Percentiles rank a stretch among this genome's conserved stretches.
These are phyloP conservation scores for Leccinum uliginosum DNA, from an alignment of 768 basidiomycete genomes.

Conservation along the genomic window DNA sequence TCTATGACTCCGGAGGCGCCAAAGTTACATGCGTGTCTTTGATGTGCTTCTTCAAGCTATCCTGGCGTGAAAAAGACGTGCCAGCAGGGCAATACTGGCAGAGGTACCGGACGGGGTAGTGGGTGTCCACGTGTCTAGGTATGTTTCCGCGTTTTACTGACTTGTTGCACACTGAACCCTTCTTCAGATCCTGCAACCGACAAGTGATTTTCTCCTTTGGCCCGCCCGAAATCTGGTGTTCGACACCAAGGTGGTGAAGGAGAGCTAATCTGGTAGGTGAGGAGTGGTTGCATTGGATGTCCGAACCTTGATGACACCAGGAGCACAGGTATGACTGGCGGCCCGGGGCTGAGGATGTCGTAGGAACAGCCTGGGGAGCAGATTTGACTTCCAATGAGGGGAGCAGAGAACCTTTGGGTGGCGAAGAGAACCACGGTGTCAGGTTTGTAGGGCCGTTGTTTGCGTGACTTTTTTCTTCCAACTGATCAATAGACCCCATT, in stretches of 20 bases:
- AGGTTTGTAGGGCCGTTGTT: neutral
- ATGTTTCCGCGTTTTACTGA: constrained; percentile 9
- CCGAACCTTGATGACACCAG: constrained; percentile 9
- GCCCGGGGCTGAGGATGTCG: neutral
- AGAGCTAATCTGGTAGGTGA: constrained; percentile 1
- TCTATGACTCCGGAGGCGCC: neutral
- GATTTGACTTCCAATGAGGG: neutral
- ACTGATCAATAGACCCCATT: neutral
- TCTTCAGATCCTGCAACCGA: constrained; percentile 5
- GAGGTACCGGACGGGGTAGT: constrained; percentile 13
- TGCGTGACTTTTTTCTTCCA: neutral
- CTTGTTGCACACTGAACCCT: neutral
- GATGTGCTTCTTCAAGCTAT: constrained; percentile 16
- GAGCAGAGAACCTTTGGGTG: neutral
- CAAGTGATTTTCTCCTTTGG: constrained; percentile 2
- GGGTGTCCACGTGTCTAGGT: constrained; percentile 16
- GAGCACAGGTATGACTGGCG: constrained; percentile 4
- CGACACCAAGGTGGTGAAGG: constrained; percentile 13
- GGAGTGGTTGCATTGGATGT: neutral
- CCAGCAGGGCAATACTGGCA: constrained; percentile 12
- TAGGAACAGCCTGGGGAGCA: neutral
- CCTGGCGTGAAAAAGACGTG: constrained; percentile 21
- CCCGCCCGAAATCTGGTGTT: constrained; percentile 5
- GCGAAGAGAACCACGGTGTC: too few relatives aligned
- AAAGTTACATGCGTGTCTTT: constrained; percentile 4